phyloP scores from a whole-genome alignment of 2,329 filamentous ascomycete species.

The Trichothecium sympodiale region DNA sequence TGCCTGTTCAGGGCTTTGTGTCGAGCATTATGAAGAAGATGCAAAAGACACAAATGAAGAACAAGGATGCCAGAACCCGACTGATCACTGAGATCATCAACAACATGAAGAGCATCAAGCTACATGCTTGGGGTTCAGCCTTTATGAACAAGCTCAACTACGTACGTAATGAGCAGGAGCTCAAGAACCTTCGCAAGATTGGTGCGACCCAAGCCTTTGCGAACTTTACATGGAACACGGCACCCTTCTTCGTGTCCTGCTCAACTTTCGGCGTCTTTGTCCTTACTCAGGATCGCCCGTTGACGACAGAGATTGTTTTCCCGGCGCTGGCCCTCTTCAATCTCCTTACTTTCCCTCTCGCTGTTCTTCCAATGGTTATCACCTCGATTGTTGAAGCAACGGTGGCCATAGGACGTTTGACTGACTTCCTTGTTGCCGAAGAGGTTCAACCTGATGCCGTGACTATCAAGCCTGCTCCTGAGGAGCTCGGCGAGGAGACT shows the following conservation, averaged over 20 bases:
- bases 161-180: constrained; percentile 88
- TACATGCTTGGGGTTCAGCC: constrained; percentile 93
- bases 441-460: constrained; percentile 85
- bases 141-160: constrained; percentile 97
- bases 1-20: constrained; percentile 87
- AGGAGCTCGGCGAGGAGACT: constrained; percentile 73
- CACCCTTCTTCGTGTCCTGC: constrained; percentile 94
- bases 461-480: constrained; percentile 53
- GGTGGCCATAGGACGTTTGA: constrained; percentile 82
- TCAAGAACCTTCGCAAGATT: constrained; percentile 93
- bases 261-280: constrained; percentile 94
- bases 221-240: constrained; percentile 97
- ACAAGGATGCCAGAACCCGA: constrained; percentile 88
- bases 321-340: constrained; percentile 90
- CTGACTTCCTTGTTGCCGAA: constrained; percentile 74
- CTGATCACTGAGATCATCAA: constrained; percentile 96
- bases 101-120: constrained; percentile 99
- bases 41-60: constrained; percentile 97
- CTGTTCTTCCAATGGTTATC: constrained; percentile 94
- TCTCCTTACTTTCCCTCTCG: constrained; percentile 85
- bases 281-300: constrained; percentile 64
- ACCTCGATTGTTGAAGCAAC: constrained; percentile 90
- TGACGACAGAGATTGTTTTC: constrained; percentile 94
- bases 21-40: constrained; percentile 87
- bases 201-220: constrained; percentile 87